Conservation (phyloP, 345 rosid genomes). For the Linum tenue region DNA sequence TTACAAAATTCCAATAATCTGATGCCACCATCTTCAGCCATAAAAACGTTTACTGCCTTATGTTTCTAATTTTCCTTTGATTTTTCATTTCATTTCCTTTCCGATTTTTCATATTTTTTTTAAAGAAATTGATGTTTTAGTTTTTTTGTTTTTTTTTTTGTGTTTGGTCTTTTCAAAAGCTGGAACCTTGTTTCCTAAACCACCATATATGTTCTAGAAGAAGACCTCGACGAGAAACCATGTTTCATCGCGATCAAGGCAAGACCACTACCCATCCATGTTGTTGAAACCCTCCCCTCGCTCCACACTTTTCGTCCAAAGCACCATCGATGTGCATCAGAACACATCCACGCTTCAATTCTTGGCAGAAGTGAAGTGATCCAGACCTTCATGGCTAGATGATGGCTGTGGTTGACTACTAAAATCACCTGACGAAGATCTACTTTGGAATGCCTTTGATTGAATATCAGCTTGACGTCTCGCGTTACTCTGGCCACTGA, state of each 20-base stretch:
- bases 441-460: conserved; percentile 7
- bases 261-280: neutral
- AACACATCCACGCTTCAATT: neutral
- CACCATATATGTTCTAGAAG: neutral
- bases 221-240: neutral
- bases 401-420: neutral
- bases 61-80: no score
- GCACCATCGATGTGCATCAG: neutral
- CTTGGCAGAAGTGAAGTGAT: neutral
- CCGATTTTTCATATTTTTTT: no score
- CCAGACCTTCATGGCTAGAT: neutral
- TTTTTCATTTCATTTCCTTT: no score
- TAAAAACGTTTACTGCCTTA: no score
- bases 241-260: neutral
- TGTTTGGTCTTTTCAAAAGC: no score
- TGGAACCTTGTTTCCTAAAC: no score
- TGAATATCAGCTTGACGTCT: conserved; percentile 6
- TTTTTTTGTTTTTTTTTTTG: no score
- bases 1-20: no score
- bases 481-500: neutral
- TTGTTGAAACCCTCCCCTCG: neutral
- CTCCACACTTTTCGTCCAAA: no score
- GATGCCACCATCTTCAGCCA: no score
- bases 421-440: conserved; percentile 15
- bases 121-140: no score